These are phyloP conservation scores for Boletus speciosus DNA, from an alignment of 768 basidiomycete species.

Conservation along the genomic window DNA sequence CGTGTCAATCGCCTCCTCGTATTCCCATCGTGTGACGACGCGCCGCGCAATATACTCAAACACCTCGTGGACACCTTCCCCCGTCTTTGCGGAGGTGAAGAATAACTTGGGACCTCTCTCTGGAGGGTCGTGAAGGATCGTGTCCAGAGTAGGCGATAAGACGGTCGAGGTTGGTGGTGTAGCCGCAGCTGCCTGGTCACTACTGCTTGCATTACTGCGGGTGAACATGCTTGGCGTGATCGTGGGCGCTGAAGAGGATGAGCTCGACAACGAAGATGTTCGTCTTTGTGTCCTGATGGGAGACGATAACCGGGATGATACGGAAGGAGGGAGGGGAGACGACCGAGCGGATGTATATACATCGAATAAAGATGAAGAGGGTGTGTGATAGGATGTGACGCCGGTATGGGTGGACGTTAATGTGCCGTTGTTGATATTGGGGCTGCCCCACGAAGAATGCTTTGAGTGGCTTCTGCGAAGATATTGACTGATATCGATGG, in stretches of 20 bases:
- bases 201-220: constrained; percentile 28
- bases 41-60: constrained; percentile 72
- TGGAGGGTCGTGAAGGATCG: constrained; percentile 10
- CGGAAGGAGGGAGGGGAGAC: constrained; percentile 45
- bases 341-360: constrained; percentile 57
- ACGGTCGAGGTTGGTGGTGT: constrained; percentile 19
- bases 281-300: constrained; percentile 30
- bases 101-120: constrained; percentile 63
- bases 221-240: constrained; percentile 61
- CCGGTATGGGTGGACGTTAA: constrained; percentile 56
- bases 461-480: constrained; percentile 33
- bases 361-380: constrained; percentile 74
- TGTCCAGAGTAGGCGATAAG: constrained; percentile 8
- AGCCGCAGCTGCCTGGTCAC: constrained; percentile 15
- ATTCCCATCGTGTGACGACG: constrained; percentile 62
- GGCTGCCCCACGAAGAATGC: constrained; percentile 46
- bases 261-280: constrained; percentile 36
- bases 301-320: constrained; percentile 27
- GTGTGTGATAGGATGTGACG: constrained; percentile 69
- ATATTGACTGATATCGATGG: constrained; percentile 27
- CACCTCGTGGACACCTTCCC: constrained; percentile 65
- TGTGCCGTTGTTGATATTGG: constrained; percentile 44
- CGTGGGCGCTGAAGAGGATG: constrained; percentile 44
- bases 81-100: constrained; percentile 77
- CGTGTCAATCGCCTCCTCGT: constrained; percentile 56